Conservation (phyloP, 2,329 filamentous ascomycete genomes). For the Cladophialophora chaetospira region DNA sequence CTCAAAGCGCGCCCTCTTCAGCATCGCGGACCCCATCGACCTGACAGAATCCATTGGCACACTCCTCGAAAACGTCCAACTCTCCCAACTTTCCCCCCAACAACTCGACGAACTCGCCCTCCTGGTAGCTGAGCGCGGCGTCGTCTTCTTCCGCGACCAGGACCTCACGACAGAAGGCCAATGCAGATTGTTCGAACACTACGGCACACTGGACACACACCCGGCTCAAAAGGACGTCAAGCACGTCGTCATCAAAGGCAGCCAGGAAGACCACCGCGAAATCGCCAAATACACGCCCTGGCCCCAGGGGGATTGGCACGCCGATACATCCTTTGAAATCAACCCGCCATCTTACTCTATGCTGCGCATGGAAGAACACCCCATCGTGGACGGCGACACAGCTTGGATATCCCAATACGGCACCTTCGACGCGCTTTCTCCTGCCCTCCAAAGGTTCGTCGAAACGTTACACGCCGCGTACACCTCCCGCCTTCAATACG, state of each 20-base stretch:
- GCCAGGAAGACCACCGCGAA: constrained; percentile 49
- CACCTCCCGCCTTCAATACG: constrained; percentile 42
- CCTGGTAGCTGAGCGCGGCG: constrained; percentile 66
- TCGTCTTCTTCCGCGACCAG: constrained; percentile 56
- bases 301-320: constrained; percentile 38
- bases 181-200: constrained; percentile 52
- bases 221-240: constrained; percentile 40
- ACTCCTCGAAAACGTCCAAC: constrained; percentile 44
- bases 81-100: constrained; percentile 47
- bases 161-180: constrained; percentile 49
- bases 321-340: constrained; percentile 34
- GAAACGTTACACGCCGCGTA: constrained; percentile 33
- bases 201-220: constrained; percentile 51
- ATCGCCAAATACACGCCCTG: constrained; percentile 52
- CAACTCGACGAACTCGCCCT: constrained; percentile 56
- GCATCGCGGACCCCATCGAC: constrained; percentile 36
- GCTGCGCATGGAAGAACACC: constrained; percentile 31
- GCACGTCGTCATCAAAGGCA: constrained; percentile 51
- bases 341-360: constrained; percentile 35
- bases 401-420: constrained; percentile 37
- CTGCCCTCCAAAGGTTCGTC: constrained; percentile 26
- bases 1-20: constrained; percentile 44
- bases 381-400: constrained; percentile 33
- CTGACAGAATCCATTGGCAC: constrained; percentile 45
- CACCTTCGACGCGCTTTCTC: constrained; percentile 32